Evolutionary conservation across 208 protist species (phyloP), one percentile per base, ranked within the genome.

Genomic region (Acanthamoeba healyi): DNA sequence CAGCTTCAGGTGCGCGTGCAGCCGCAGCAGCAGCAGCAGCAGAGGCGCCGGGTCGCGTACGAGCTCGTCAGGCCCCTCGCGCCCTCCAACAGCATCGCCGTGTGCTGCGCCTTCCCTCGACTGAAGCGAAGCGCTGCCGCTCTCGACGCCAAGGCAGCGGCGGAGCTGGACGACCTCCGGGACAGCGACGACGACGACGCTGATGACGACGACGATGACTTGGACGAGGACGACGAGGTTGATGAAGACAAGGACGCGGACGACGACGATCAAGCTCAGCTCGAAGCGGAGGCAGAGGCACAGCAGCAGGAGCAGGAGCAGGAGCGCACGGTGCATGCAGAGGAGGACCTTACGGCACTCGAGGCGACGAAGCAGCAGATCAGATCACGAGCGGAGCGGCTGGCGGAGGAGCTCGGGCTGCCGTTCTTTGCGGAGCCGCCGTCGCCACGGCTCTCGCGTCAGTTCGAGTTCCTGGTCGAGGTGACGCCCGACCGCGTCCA

Each of bases 381-480:
- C 58, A 17, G 58, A 1, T 17, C 58, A 2, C 1, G 65, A 4
- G 65, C 65, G 17, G 65, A 74, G 65, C 65, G n/a, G 36, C 65
- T 74, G 32, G 65, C 65, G 36, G 34, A 19, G 15, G 65, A 74
- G 15, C 65, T 74, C 65, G 34, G 36, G 12, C 36, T 74, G 15
- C 65, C 65, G 65, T 74, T 74, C 34, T 42, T 44, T 34, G 65
- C 9, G 12, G 65, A 36, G 34, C 65, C 65, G 17, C 65, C 34
- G n/a, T 74, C 65, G n/a, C 17, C 34, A 0, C 26, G 32, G 26
- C 58, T 65, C 58, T 74, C 36, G 34, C 29, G 36, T 10, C 65
- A 74, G 36, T 84, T 84, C 29, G 74, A 84, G 74, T 84, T 84
- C 26, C 44, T 84, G 4, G 36, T 84, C 5, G 74, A 84, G 74